These are phyloP conservation scores for Nannochloris sp. DNA, from an alignment of 139 green algal species.

Conservation along the genomic window DNA sequence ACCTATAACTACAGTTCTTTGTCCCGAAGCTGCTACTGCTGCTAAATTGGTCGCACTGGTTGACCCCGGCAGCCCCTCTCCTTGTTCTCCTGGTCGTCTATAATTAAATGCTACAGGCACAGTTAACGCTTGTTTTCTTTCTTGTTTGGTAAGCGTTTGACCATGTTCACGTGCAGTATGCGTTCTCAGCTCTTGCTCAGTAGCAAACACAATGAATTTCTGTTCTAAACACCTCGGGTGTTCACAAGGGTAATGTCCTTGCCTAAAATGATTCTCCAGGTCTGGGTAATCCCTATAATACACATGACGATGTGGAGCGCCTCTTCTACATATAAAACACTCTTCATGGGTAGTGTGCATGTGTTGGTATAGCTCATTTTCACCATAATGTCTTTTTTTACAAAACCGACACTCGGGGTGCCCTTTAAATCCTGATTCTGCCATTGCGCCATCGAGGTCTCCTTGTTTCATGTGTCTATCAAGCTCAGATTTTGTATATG, in stretches of 20 bases:
- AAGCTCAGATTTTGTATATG: constrained; percentile 77
- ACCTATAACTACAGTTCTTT: constrained; percentile 24
- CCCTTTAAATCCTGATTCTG: constrained; percentile 82
- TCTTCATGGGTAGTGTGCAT: constrained; percentile 84
- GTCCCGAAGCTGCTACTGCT: neutral
- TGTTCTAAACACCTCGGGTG: constrained; percentile 75
- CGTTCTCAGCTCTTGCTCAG: constrained; percentile 71
- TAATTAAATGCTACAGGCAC: constrained; percentile 60
- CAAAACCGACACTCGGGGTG: constrained; percentile 80
- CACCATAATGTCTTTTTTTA: constrained; percentile 71
- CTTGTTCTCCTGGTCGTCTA: neutral
- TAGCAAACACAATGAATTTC: constrained; percentile 86
- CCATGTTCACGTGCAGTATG: constrained; percentile 69
- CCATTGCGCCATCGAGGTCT: constrained; percentile 66
- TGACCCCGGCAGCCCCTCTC: neutral
- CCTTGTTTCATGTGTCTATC: constrained; percentile 66
- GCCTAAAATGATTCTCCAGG: constrained; percentile 77
- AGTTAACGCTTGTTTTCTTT: constrained; percentile 56
- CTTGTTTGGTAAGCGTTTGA: constrained; percentile 52
- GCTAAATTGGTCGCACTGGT: neutral
- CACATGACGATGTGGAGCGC: constrained; percentile 61
- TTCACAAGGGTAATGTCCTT: constrained; percentile 76
- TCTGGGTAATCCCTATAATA: constrained; percentile 87
- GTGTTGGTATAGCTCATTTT: constrained; percentile 85
- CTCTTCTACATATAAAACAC: constrained; percentile 78